Evolutionary conservation across 1,284 basidiomycete species (phyloP).

Genomic region (Trichosporon faecale): DNA sequence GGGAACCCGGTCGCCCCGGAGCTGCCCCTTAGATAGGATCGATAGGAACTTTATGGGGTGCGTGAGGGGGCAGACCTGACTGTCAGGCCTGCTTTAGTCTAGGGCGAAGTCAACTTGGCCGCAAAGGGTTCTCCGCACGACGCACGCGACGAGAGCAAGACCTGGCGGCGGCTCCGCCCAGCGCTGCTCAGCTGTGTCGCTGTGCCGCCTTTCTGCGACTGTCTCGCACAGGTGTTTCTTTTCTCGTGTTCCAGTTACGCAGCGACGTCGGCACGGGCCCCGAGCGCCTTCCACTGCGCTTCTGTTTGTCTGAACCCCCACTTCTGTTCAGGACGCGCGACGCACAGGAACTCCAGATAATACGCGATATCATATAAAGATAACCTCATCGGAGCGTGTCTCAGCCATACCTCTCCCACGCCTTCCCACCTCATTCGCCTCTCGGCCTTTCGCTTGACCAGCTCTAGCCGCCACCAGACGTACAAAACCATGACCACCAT

Average conservation of each 20-base stretch:
- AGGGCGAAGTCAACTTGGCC: not conserved
- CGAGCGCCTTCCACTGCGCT: not conserved
- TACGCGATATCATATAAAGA: conserved; percentile 3
- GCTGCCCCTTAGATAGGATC: not conserved
- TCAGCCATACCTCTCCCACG: not conserved
- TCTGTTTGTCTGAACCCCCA: not conserved
- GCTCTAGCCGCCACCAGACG: not conserved
- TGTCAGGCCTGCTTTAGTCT: not conserved
- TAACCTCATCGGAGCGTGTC: not conserved
- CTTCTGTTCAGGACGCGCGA: not conserved
- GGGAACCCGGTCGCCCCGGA: not conserved
- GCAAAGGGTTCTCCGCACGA: not conserved
- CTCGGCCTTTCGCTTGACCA: not conserved
- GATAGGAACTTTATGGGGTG: conserved; percentile 3
- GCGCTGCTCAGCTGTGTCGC: not conserved
- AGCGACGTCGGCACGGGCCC: not conserved
- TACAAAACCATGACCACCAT: conserved; percentile 1
- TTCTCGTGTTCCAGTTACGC: not conserved
- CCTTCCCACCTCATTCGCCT: not conserved
- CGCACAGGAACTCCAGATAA: not conserved
- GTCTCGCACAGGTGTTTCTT: not conserved
- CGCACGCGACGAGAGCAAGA: not conserved
- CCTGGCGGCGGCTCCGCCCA: not conserved
- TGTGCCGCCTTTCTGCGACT: not conserved
- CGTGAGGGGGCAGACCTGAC: conserved; percentile 2